Conservation (phyloP, 179 eudicot genomes). For the Silene coronaria region DNA sequence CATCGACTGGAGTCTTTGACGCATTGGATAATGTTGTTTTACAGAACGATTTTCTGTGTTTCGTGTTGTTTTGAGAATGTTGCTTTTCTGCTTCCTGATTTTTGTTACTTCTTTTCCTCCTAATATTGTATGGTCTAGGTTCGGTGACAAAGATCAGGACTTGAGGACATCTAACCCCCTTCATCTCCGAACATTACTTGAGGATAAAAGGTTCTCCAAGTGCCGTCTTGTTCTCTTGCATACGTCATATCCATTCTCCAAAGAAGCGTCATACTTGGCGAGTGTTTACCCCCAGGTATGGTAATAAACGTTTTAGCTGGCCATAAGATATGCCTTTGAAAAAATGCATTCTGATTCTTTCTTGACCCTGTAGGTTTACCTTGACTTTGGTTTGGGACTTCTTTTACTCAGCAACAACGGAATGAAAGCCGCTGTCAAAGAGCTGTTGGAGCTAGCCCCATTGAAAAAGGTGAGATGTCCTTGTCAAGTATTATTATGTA, state of each 20-base stretch:
- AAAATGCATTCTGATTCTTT: conserved; percentile 7
- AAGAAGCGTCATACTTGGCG: conserved; percentile 91
- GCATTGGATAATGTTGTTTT: neutral
- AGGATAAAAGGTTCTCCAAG: conserved; percentile 71
- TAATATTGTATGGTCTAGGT: conserved; percentile 35
- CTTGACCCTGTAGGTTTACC: conserved; percentile 54
- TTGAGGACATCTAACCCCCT: conserved; percentile 86
- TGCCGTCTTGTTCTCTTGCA: conserved; percentile 78
- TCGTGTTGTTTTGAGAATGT: neutral
- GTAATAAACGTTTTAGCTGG: neutral
- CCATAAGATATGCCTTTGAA: neutral
- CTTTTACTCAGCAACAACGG: conserved; percentile 84
- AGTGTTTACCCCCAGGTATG: conserved; percentile 80
- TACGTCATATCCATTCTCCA: conserved; percentile 95
- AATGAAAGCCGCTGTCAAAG: conserved; percentile 78
- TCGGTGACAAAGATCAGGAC: conserved; percentile 94
- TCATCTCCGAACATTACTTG: conserved; percentile 75
- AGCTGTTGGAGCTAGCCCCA: conserved; percentile 89
- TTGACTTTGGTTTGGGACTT: conserved; percentile 88
- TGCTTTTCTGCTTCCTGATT: neutral
- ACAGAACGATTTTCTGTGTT: neutral
- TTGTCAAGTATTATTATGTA: neutral
- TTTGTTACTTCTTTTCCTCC: neutral
- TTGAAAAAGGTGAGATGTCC: conserved; percentile 61
- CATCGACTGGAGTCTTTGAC: neutral